A percentile compares a stretch with the other conserved stretches of the same genome.
Conservation (phyloP, 305 asterid species). For the Fraxinus sp. region DNA sequence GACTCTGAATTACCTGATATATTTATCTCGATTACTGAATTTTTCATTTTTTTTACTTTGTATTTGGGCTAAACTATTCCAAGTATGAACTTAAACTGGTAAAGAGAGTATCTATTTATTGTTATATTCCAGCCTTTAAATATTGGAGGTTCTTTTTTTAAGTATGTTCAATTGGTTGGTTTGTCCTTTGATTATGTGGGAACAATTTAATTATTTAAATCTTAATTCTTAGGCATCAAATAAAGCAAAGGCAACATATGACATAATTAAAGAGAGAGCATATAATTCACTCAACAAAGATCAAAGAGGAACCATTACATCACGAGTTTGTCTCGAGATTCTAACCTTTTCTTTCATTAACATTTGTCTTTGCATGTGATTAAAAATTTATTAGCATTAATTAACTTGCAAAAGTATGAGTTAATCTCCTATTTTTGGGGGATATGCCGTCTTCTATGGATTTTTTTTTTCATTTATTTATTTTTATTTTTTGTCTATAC, state of each 20-base stretch:
- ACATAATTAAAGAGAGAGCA: conserved; percentile 15
- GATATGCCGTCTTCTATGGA: not conserved
- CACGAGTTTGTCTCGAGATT: conserved; percentile 55
- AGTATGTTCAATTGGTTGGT: not conserved
- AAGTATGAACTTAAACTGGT: too few relatives aligned
- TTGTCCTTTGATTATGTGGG: not conserved
- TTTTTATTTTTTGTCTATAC: not conserved
- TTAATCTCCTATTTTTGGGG: not conserved
- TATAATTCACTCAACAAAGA: conserved; percentile 29
- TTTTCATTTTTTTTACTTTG: too few relatives aligned
- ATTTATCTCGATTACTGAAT: not conserved
- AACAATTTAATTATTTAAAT: not conserved
- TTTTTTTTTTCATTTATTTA: too few relatives aligned
- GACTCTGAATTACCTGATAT: too few relatives aligned
- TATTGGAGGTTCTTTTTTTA: not conserved
- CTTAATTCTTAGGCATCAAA: conserved; percentile 19
- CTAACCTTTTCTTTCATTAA: conserved; percentile 37
- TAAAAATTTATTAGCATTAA: not conserved
- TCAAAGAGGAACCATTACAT: conserved; percentile 38
- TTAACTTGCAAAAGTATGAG: not conserved
- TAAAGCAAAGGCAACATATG: conserved; percentile 25
- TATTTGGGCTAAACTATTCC: not conserved
- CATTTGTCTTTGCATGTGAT: not conserved
- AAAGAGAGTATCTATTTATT: too few relatives aligned
- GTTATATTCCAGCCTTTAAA: not conserved